These are phyloP conservation scores for Hypoxylon perforatum DNA, from an alignment of 495 filamentous ascomycete species.

Conservation along the genomic window DNA sequence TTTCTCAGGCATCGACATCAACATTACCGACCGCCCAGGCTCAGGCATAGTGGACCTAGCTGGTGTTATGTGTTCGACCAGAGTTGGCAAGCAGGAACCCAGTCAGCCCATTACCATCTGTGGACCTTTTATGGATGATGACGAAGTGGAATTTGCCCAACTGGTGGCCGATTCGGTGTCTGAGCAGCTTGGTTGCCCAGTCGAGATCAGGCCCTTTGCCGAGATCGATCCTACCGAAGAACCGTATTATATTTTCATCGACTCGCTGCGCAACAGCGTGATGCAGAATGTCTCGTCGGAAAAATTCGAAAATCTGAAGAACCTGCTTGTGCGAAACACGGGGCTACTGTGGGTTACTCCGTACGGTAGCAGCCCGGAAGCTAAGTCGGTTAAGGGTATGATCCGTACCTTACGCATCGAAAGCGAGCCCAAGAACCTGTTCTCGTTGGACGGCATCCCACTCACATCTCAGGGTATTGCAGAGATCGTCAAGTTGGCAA, in stretches of 20 bases:
- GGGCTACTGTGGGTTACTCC: conserved; percentile 21
- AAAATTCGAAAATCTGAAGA: conserved; percentile 12
- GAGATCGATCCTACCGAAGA: conserved; percentile 9
- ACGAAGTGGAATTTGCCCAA: conserved; percentile 20
- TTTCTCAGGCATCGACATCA: conserved; percentile 58
- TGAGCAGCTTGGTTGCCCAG: conserved; percentile 6
- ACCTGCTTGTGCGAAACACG: conserved; percentile 4
- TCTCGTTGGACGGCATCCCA: conserved; percentile 9
- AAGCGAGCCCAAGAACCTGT: conserved; percentile 2
- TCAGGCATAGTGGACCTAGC: not conserved
- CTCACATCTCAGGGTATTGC: not conserved
- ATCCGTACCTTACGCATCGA: conserved; percentile 13
- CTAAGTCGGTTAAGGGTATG: conserved; percentile 9
- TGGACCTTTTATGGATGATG: conserved; percentile 18
- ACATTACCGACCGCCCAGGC: conserved; percentile 5
- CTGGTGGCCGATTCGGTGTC: conserved; percentile 8
- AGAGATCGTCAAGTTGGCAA: conserved; percentile 4
- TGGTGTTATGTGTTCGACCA: conserved; percentile 14
- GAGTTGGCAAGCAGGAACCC: conserved; percentile 2
- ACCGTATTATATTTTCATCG: conserved; percentile 17
- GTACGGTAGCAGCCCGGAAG: conserved; percentile 6
- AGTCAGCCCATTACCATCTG: conserved; percentile 11
- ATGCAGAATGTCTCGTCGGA: conserved; percentile 8
- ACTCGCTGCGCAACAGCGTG: conserved; percentile 8
- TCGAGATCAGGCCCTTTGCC: conserved; percentile 7